Base-by-base conservation (phyloP, 2,329 filamentous ascomycete genomes). In the Xenosphaeropsis pyriputrescens region DNA sequence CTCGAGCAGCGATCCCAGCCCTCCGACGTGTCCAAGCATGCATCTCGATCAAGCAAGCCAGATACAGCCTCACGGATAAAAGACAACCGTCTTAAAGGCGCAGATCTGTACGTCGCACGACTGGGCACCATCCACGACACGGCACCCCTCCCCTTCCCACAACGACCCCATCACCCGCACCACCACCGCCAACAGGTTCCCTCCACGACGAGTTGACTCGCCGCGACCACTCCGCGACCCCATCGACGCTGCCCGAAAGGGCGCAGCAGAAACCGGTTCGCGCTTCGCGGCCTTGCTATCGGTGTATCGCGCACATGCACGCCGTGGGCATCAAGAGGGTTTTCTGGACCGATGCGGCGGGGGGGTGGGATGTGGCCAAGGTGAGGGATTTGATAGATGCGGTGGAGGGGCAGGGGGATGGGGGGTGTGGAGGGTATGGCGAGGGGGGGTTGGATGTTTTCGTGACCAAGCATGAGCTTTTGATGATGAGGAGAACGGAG, bases 391-490 rank as follows among this genome's bases (percentile, higher is more conserved):
- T 71, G 18, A 58, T 68, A 2, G 62, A 67, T 45, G 59, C 57
- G 18, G 47, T 69, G 36, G 60, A 67, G 37, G 47, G 51, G 19
- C 46, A 44, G 15, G 41, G 48, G 33, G 41, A 43, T 8, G 49
- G 43, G 6, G 39, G 47, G 37, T 15, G 30, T 17, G 41, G 29
- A 39, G 45, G 17, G 38, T 44, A 8, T 39, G 50, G 32, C 37
- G 44, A 38, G 8, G 42, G 16, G 17, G 29, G 41, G 44, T 47
- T 45, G 34, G 54, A 55, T 12, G 50, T 68, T 1, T 70, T 69
- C 48, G 61, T 70, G 13, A 70, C 64, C 6, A 71, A 69, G 52
- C 65, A 69, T 50, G 64, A 69, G 46, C 61, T 69, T 2, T 45
- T 68, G 37, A 62, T 64, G 58, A 45, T 69, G 45, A 57, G 58